Base-by-base conservation (phyloP, 495 filamentous ascomycete genomes). In the Darksidea phi region DNA sequence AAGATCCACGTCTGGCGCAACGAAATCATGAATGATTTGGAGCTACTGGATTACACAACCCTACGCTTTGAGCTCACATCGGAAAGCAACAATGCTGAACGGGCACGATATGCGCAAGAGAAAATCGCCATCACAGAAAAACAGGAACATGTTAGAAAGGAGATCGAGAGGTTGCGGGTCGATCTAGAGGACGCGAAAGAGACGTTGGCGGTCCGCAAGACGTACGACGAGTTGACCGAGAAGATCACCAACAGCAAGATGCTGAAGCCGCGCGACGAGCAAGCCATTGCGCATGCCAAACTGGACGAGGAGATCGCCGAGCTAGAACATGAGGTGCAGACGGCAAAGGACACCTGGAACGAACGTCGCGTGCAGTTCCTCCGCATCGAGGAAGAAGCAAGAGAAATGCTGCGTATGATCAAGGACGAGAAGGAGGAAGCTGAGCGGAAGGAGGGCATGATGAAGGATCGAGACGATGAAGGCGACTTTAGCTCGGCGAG, bases 391-490 rank as follows among this genome's bases (percentile, higher is more conserved):
- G 90, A 91, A 38, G 92, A 97, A 77, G 88, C 91, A 4, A 88
- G 88, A 84, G 80, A 89, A 61, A 80, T 97, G 66, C 80, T 91
- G 48, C 82, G 86, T 32, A 76, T 95, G 67, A 97, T 98, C 65
- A 84, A 90, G 42, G 91, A 97, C 73, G 91, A 97, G 78, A 97
- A 97, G 73, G 94, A 97, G 72, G 94, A 96, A 75, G 69, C 69
- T 13, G 85, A 86, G 70, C 72, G 83, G 43, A 78, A 81, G 56
- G 83, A 96, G 71, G 93, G 93, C 26, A 95, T 94, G 84, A 67
- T 68, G 49, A 70, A 71, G 55, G 82, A 83, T 50, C 90, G 89
- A 47, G 88, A 81, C 0, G 88, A 88, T 45, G 88, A 89, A 47
- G 88, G 83, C 1, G 82, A 79, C 78, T 72, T 71, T 78, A 69